Evolutionary conservation across 495 filamentous ascomycete species (phyloP).

Genomic region (Letharia columbiana): DNA sequence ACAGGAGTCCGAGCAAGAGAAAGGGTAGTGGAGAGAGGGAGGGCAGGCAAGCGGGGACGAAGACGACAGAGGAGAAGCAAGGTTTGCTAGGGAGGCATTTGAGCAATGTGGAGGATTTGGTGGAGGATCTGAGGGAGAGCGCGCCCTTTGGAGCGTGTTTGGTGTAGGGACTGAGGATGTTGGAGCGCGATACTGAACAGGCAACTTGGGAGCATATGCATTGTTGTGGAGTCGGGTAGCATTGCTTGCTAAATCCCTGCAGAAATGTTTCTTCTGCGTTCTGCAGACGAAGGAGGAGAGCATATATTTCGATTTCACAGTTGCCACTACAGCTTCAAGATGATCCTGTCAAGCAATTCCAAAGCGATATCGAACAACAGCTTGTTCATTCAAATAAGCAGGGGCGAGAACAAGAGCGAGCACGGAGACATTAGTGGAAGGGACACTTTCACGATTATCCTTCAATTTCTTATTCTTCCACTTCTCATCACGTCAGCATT

Average conservation of each 20-base stretch:
- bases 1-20: slow-evolving; percentile 63
- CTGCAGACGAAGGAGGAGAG: background rate
- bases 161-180: slow-evolving; percentile 7
- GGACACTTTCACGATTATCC: background rate
- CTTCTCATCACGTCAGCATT: background rate
- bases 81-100: slow-evolving; percentile 69
- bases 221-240: background rate
- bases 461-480: background rate
- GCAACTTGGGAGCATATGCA: background rate
- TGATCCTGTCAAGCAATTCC: background rate
- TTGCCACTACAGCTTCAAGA: too few relatives aligned
- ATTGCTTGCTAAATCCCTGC: background rate
- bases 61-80: slow-evolving; percentile 83
- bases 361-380: background rate
- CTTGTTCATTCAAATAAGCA: background rate
- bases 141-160: slow-evolving; percentile 31
- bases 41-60: slow-evolving; percentile 43
- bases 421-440: background rate
- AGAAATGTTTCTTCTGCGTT: background rate
- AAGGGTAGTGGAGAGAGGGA: slow-evolving; percentile 28
- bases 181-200: background rate
- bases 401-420: background rate
- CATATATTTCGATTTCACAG: background rate
- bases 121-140: slow-evolving; percentile 81
- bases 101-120: slow-evolving; percentile 82